Evolutionary conservation across 2,329 filamentous ascomycete species (phyloP), one percentile per base, ranked within the genome.

Genomic region (Gremmenia infestans): DNA sequence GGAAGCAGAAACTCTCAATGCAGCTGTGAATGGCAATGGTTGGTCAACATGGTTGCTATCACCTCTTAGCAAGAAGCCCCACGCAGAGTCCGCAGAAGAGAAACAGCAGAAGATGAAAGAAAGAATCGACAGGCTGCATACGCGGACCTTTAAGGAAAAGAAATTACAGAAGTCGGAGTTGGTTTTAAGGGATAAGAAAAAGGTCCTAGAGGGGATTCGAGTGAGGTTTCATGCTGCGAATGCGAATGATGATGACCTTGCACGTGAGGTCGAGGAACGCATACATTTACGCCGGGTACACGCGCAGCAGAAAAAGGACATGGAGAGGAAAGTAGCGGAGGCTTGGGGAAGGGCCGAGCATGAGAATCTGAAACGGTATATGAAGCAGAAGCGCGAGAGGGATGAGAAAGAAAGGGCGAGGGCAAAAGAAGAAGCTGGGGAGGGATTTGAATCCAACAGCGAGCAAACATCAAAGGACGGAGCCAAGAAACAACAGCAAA

Each of bases 121-220:
- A 23, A 67, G 63, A 32, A 65, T 69, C 56, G 65, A 71, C 61
- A 67, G 70, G 48, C 64, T 56, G 46, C 62, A 68, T 46, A 64
- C 66, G 54, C 71, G 65, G 54, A 63, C 69, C 52, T 61, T 71
- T 55, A 73, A 72, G 58, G 67, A 71, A 61, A 57, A 64, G 37
- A 54, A 57, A 49, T 36, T 72, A 32, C 54, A 52, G 17, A 15
- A 28, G 28, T 63, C 62, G 52, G 55, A 60, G 35, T 28, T 49
- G 25, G 52, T 66, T 1, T 59, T 72, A 54, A 60, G 37, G 36
- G 49, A 52, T 36, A 12, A 48, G 35, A 51, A 59, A 53, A 42
- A 5, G 7, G 22, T 49, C 12, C 35, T 62, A 22, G 54, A 32
- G 45, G 25, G 46, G 5, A 50, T 39, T 4, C 19, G 58, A 15